Evolutionary conservation across 441 rosid genomes (phyloP), one percentile per base, ranked within the genome.

Genomic region (Eruca vesicaria): DNA sequence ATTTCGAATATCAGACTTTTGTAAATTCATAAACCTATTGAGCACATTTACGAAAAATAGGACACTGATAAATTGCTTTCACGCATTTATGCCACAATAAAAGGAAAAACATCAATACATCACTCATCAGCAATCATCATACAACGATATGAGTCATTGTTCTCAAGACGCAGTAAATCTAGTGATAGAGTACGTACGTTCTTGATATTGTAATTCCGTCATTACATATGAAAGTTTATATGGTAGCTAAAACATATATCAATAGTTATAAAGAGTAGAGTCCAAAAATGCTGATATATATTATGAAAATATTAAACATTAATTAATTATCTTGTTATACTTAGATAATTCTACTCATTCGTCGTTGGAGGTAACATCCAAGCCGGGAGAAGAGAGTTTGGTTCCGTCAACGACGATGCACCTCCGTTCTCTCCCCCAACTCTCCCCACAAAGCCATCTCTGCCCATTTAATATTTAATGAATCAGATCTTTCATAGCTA

Each of bases 321-420:
- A 45, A 65, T 77, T 58, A 45, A 57, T 69, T 14, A 23, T 63
- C 16, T 41, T 53, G 20, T 56, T 11, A 23, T 75, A 50, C 43
- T 16, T 19, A 33, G 2, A 61, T 29, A 15, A 19, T 33, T 60
- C 28, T 71, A 77, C 28, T 77, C 80, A 33, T 65, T 77, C 5
- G 64, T 41, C 8, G 76, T 48, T 2, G 76, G 76, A 53, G 63
- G 76, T 59, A 77, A 5, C 76, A 77, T 77, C 80, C 80, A 77
- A 67, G 77, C 69, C 3, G 81, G 81, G 41, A 78, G 77, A 66
- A 72, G 81, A 61, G 73, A 72, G 60, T 60, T 72, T 28, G 69
- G 65, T 66, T 67, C 80, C n/a, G 29, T 45, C 74, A 69, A 76
- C 18, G 65, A 41, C 31, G 69, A 41, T 33, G 67, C 63, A 58